Evolutionary conservation across 225 moss, liverwort and hornwort genomes (phyloP).

Genomic region (Bryoerythrophyllum caledonicum): DNA sequence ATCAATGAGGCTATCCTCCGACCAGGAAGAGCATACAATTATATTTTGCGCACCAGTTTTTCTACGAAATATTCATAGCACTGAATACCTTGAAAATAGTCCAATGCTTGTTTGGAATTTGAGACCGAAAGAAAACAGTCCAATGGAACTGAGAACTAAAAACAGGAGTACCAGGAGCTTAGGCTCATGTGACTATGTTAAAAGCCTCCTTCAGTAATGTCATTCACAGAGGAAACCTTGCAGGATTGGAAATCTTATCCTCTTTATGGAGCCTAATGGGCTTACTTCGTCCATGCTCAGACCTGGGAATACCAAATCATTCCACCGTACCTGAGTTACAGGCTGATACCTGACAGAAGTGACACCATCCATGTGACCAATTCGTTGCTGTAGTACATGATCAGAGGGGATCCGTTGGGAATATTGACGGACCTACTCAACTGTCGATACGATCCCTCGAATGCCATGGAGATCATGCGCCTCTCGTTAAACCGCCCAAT

Average conservation of each 20-base stretch:
- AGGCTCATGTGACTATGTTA: slow-evolving; percentile 1
- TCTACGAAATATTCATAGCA: neutral
- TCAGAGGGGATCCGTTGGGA: slow-evolving; percentile 10
- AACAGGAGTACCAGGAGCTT: neutral
- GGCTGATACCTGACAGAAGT: neutral
- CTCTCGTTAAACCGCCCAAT: neutral
- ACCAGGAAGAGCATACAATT: neutral
- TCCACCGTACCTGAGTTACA: neutral
- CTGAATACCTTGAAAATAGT: neutral
- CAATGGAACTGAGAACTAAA: neutral
- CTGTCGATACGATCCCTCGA: slow-evolving; percentile 7
- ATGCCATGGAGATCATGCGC: neutral
- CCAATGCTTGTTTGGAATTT: neutral
- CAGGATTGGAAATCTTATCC: neutral
- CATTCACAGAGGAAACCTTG: slow-evolving; percentile 13
- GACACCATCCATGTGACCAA: slow-evolving; percentile 10
- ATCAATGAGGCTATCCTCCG: neutral
- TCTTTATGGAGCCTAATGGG: neutral
- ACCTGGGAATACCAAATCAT: neutral
- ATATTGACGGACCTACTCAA: slow-evolving; percentile 19
- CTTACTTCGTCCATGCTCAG: slow-evolving; percentile 11
- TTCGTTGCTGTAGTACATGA: neutral
- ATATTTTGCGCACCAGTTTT: neutral
- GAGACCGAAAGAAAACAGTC: neutral
- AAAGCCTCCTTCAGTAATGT: neutral